Evolutionary conservation across 2,329 filamentous ascomycete species (phyloP), one percentile per base, ranked within the genome.

Genomic region (Fusarium transvaalense): DNA sequence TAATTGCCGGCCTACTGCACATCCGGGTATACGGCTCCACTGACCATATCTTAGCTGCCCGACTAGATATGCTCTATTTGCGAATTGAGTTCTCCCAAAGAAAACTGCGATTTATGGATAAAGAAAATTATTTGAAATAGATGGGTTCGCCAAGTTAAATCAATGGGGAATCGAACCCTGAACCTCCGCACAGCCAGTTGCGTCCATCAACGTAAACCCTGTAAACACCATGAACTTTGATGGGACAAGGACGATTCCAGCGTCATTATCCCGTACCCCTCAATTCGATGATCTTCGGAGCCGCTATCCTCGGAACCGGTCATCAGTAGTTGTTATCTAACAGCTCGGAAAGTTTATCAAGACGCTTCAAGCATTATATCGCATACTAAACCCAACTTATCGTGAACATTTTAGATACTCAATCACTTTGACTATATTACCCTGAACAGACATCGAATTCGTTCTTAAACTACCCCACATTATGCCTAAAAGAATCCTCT

Each of bases 101-200:
- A 4, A 25, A 25, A 25, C 23, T 25, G 23, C 23, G 23, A 25
- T 25, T 25, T 6, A 25, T 25, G 23, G 6, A 25, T 25, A 25
- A 25, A 6, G 23, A 4, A 25, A 25, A 6, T 25, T 25, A 25
- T 25, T 25, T 25, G 23, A 6, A 25, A 25, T 25, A 25, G 23
- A 25, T 25, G 23, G 23, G 23, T 6, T 25, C 23, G 6, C 23
- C 29, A 29, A 29, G 10, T 29, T 29, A 12, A 29, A 29, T 12
- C 29, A 29, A 61, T n/a, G 35, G 56, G 56, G 34, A 54, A 61
- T 61, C 29, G 56, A 61, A 61, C 45, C 25, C 21, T 34, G 32
- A 47, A 15, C 38, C 56, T 39, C 56, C 59, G 27, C 41, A 32
- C 19, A 25, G 14, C 19, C 15, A 21, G n/a, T 23, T 29, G 3